Evolutionary conservation across 768 basidiomycete species (phyloP).

Genomic region (Cyclocybe aegerita): DNA sequence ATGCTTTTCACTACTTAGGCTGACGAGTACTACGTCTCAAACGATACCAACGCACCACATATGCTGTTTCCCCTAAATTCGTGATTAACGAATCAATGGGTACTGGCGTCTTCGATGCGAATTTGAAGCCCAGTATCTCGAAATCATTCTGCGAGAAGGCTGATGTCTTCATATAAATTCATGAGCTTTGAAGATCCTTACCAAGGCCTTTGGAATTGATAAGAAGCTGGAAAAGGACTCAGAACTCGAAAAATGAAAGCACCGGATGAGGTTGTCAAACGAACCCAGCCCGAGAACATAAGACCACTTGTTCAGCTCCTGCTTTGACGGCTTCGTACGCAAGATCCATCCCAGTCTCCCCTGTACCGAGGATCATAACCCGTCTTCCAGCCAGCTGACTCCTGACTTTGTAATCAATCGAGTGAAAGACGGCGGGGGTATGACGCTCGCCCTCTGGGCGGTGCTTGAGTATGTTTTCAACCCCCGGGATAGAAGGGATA

Average conservation of each 20-base stretch:
- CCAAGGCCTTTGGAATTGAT: constrained; percentile 57
- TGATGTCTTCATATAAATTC: too few relatives aligned
- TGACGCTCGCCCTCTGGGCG: constrained; percentile 14
- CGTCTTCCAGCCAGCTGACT: constrained; percentile 41
- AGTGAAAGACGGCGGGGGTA: constrained; percentile 42
- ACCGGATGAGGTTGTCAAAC: neutral
- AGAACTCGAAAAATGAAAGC: neutral
- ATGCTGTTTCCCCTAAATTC: constrained; percentile 54
- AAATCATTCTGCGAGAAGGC: constrained; percentile 47
- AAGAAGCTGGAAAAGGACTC: constrained; percentile 37
- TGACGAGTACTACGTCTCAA: neutral
- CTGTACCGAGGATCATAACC: constrained; percentile 58
- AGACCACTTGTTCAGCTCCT: constrained; percentile 47
- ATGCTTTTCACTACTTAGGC: constrained; percentile 32
- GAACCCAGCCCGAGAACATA: constrained; percentile 53
- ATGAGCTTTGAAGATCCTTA: constrained; percentile 14
- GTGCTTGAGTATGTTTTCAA: constrained; percentile 33
- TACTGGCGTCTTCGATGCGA: constrained; percentile 36
- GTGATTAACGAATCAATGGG: constrained; percentile 54
- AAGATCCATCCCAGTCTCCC: constrained; percentile 66
- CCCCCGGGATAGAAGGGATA: constrained; percentile 49
- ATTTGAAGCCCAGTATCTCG: constrained; percentile 47
- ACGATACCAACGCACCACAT: constrained; percentile 36
- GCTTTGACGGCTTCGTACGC: constrained; percentile 50
- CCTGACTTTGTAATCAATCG: constrained; percentile 48